Conservation (phyloP, 192 early-diverging fungal species). For the Glomus cerebriforme region DNA sequence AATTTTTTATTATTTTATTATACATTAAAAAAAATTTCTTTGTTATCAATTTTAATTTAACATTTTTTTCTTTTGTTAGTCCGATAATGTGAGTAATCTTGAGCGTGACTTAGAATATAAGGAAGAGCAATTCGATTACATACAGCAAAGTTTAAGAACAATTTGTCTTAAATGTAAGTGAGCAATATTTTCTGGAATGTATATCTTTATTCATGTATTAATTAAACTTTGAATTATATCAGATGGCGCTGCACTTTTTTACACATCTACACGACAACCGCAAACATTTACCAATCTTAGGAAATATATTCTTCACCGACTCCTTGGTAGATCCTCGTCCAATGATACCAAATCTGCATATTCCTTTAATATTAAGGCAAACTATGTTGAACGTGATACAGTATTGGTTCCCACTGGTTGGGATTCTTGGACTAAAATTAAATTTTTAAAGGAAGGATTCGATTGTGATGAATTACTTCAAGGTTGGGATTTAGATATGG, state of each 20-base stretch:
- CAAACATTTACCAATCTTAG: conserved; percentile 76
- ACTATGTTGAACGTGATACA: conserved; percentile 84
- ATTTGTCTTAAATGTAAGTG: conserved; percentile 85
- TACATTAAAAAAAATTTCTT: too few species aligned
- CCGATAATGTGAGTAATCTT: conserved; percentile 70
- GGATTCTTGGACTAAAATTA: conserved; percentile 91
- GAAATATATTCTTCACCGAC: conserved; percentile 78
- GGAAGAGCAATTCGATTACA: conserved; percentile 95
- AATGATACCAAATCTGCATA: conserved; percentile 41
- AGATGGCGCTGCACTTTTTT: conserved; percentile 91
- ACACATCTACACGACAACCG: conserved; percentile 81
- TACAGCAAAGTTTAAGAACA: conserved; percentile 89
- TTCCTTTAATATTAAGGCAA: conserved; percentile 67
- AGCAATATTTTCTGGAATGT: neutral
- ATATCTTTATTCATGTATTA: neutral
- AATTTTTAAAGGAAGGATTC: conserved; percentile 72
- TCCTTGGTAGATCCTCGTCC: conserved; percentile 45
- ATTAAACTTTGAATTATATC: neutral
- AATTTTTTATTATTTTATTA: conserved; percentile 1
- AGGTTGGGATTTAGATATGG: conserved; percentile 66
- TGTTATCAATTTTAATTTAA: neutral
- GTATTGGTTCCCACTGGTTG: conserved; percentile 91
- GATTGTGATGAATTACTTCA: conserved; percentile 61
- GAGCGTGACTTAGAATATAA: conserved; percentile 83
- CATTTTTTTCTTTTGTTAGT: conserved; percentile 34